Percentiles rank a stretch among this genome's conserved stretches.
Conservation (phyloP, 108 stramenopile species). For the Pseudonitzschia delicatissima region DNA sequence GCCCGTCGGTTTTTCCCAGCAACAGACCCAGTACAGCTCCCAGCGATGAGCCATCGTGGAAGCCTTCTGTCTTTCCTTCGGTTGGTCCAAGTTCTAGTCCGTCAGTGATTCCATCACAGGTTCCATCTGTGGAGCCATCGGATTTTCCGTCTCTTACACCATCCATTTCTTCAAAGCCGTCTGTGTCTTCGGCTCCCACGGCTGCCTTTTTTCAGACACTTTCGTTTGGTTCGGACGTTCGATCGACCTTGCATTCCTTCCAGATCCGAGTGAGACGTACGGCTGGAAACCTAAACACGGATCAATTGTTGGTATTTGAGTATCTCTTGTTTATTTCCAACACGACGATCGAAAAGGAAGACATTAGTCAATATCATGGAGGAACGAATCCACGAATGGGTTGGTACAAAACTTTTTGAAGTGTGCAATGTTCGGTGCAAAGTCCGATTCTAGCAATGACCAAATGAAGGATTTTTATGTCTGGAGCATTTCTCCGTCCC, state of each 20-base stretch:
- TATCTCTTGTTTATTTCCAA: constrained; percentile 14
- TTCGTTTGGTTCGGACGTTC: neutral
- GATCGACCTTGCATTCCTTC: constrained; percentile 2
- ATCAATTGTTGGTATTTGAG: constrained; percentile 15
- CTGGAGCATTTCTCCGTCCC: constrained; percentile 9
- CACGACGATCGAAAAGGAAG: neutral
- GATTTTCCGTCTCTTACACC: constrained; percentile 30
- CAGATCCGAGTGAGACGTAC: neutral
- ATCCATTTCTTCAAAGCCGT: constrained; percentile 22
- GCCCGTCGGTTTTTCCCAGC: neutral
- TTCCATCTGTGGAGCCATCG: constrained; percentile 21
- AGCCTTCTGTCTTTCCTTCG: constrained; percentile 2
- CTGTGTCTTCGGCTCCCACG: constrained; percentile 29
- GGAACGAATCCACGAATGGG: constrained; percentile 8
- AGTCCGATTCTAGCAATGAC: neutral
- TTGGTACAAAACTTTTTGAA: constrained; percentile 14
- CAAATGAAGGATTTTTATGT: constrained; percentile 8
- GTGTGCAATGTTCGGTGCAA: neutral
- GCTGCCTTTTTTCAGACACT: neutral
- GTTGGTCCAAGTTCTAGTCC: neutral
- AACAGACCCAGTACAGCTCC: neutral
- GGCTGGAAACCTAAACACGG: neutral
- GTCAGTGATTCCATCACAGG: constrained; percentile 4
- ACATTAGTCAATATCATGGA: constrained; percentile 6
- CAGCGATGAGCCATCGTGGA: constrained; percentile 8